A percentile compares a stretch with the other conserved stretches of the same genome.
Conservation (phyloP, 768 basidiomycete species). For the Hericium alpestre region DNA sequence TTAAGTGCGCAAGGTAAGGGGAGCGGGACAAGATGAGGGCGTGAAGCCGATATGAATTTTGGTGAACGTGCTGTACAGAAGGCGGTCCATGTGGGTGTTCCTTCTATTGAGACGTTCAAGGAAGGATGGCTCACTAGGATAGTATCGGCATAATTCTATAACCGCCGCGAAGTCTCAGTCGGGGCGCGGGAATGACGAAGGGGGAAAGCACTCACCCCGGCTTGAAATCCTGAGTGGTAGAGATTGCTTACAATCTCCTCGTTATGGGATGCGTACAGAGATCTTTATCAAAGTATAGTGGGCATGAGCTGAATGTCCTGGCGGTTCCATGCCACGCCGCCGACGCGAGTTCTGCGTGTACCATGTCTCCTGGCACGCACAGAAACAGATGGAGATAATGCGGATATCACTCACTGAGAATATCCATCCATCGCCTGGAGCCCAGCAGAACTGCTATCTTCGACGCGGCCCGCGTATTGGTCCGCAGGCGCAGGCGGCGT, state of each 20-base stretch:
- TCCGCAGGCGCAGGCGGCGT: conserved; percentile 7
- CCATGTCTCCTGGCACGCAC: too few relatives aligned
- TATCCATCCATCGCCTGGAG: not conserved
- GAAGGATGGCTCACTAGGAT: conserved; percentile 43
- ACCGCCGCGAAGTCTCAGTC: not conserved
- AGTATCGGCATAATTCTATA: conserved; percentile 70
- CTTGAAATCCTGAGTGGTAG: conserved; percentile 72
- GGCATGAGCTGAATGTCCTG: not conserved
- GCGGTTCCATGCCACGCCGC: too few relatives aligned
- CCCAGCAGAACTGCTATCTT: not conserved
- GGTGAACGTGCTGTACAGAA: conserved; percentile 52
- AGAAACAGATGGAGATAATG: too few relatives aligned
- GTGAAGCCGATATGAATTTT: conserved; percentile 68
- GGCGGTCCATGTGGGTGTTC: not conserved
- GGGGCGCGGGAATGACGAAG: not conserved
- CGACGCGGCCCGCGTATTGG: conserved; percentile 9
- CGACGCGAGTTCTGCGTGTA: too few relatives aligned
- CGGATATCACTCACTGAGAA: not conserved
- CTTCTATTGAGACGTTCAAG: not conserved
- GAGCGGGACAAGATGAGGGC: conserved; percentile 81
- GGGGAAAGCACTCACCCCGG: conserved; percentile 47
- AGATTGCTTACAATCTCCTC: conserved; percentile 68
- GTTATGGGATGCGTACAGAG: not conserved
- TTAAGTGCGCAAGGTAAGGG: conserved; percentile 78
- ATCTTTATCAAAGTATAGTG: not conserved